These are phyloP conservation scores for Cochliopodium minus DNA, from an alignment of 208 protist species.

Conservation along the genomic window DNA sequence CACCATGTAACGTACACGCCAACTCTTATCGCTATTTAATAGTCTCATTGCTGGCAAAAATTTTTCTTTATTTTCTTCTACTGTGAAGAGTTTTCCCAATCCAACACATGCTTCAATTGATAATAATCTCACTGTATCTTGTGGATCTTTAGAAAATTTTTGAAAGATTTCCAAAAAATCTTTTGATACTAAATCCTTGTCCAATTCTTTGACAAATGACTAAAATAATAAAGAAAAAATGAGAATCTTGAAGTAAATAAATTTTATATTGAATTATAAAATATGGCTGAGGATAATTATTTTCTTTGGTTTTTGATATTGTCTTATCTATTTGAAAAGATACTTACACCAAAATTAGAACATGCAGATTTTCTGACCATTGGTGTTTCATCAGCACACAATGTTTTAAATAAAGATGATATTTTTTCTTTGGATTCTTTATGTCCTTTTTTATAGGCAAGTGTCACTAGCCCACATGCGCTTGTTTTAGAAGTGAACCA, in stretches of 20 bases:
- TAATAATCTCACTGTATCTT: constrained; percentile 86
- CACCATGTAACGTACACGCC: constrained; percentile 91
- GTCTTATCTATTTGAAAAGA: too few species aligned
- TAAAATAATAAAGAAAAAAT: constrained; percentile 4
- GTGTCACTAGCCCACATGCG: constrained; percentile 68
- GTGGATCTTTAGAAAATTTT: constrained; percentile 65
- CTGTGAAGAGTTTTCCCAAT: constrained; percentile 54
- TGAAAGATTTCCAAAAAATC: constrained; percentile 70
- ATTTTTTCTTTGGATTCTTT: constrained; percentile 37
- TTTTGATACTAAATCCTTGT: constrained; percentile 33
- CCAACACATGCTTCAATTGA: constrained; percentile 65
- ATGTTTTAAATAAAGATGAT: constrained; percentile 38
- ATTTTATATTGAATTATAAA: too few species aligned
- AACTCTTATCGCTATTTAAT: constrained; percentile 68
- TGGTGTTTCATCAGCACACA: constrained; percentile 86
- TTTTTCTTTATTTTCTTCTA: constrained; percentile 43
- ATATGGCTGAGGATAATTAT: too few species aligned
- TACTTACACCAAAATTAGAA: constrained; percentile 63
- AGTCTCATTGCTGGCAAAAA: constrained; percentile 53
- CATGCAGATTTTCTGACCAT: constrained; percentile 84
- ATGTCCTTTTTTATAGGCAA: constrained; percentile 49
- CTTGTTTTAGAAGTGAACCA: constrained; percentile 81
- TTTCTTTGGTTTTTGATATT: too few species aligned
- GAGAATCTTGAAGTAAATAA: too few species aligned
- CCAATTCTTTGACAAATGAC: constrained; percentile 37